Evolutionary conservation across 2,329 filamentous ascomycete species (phyloP), one percentile per base, ranked within the genome.

Genomic region (Trichophyton rubrum): DNA sequence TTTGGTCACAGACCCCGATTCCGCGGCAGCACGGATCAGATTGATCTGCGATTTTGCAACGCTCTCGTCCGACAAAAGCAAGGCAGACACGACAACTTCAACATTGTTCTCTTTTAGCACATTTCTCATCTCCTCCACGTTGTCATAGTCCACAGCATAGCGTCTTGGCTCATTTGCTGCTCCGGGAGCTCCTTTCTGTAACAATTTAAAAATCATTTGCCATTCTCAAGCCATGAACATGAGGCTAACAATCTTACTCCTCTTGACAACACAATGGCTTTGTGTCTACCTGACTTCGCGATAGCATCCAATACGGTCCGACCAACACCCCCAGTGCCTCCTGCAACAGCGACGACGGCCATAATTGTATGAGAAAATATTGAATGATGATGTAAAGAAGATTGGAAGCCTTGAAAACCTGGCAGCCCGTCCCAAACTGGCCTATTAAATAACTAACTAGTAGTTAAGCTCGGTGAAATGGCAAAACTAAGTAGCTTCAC

Each of bases 41-140:
- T 56, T 56, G 22, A 56, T 56, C 53, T 56, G 53, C 7, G 53
- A 56, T 20, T 33, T 24, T 9, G 53, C 27, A 56, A 56, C 53
- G 9, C 3, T 22, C 35, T 56, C 53, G 17, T 56, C 53, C 3
- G 53, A 20, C 35, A 56, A 56, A 56, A 56, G 53, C 20, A 56
- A 35, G 6, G 53, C 53, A 15, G 53, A 56, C 2, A 56, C 53
- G 33, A 56, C 27, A 15, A 56, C 53, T 56, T 56, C 53, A 38
- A 56, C 53, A 22, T 56, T 40, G 35, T 56, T 56, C 4, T 56
- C 53, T 38, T 56, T 27, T n/a, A 56, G 15, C 9, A 56, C 17
- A 3, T 27, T 13, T 7, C 17, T 56, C 24, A 56, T 35, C 30
- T 56, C 8, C 9, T 56, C 53, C 6, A 56, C 53, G 35, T 40